These are phyloP conservation scores for Rhizopus arrhizus DNA, from an alignment of 371 early-diverging fungal genomes.

Conservation along the genomic window DNA sequence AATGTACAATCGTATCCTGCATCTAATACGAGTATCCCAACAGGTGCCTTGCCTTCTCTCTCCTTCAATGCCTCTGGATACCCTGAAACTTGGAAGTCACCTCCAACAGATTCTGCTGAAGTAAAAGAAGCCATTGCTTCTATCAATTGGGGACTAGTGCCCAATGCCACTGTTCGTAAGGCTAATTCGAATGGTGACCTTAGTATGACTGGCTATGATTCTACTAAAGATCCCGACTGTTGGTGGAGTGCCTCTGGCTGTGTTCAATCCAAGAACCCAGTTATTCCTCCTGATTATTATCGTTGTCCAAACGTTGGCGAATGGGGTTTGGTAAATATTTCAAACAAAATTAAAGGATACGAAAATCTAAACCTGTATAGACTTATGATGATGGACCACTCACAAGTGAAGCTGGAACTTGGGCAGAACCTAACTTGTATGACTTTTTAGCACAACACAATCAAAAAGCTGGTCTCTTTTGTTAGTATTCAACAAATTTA, in stretches of 20 bases:
- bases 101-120: slow-evolving; percentile 37
- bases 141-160: slow-evolving; percentile 48
- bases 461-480: slow-evolving; percentile 28
- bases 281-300: slow-evolving; percentile 43
- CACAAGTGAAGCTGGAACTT: slow-evolving; percentile 28
- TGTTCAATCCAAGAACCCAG: slow-evolving; percentile 41
- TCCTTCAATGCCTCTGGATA: slow-evolving; percentile 29
- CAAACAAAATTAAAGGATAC: neutral
- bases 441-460: slow-evolving; percentile 42
- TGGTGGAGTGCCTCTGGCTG: slow-evolving; percentile 48
- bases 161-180: slow-evolving; percentile 37
- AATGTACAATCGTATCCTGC: slow-evolving; percentile 26
- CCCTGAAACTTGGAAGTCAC: slow-evolving; percentile 41
- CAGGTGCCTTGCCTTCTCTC: slow-evolving; percentile 31
- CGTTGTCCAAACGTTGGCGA: slow-evolving; percentile 44
- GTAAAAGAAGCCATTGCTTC: slow-evolving; percentile 39
- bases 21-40: slow-evolving; percentile 26
- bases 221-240: slow-evolving; percentile 28
- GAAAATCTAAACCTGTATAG: neutral
- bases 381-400: slow-evolving; percentile 47
- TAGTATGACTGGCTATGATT: slow-evolving; percentile 26
- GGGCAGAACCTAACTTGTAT: slow-evolving; percentile 49
- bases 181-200: slow-evolving; percentile 26
- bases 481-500: slow-evolving; percentile 12
- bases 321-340: slow-evolving; percentile 46